Percentiles rank a stretch among this genome's conserved stretches.
Conservation (phyloP, 202 grass and related monocot species). For the Elaeis oleifera region DNA sequence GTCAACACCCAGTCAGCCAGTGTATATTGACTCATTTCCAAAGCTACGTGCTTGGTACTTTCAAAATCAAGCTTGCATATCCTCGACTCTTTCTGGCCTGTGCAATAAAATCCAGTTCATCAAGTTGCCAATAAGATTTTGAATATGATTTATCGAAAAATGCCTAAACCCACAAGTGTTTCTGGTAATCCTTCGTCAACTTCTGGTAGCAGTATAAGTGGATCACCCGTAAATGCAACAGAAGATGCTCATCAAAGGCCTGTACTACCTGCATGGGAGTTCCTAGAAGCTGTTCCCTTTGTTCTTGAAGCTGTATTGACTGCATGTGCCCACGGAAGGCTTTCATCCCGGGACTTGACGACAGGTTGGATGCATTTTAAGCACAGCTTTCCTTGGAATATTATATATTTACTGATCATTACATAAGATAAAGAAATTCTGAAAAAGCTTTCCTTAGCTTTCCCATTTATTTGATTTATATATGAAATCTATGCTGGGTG, state of each 20-base stretch:
- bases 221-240: slow-evolving; percentile 3
- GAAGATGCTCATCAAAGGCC: slow-evolving; percentile 18
- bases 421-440: no score
- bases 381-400: no score
- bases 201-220: slow-evolving; percentile 17
- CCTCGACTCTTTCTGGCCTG: slow-evolving; percentile 13
- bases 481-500: no score
- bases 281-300: slow-evolving; percentile 24
- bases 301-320: slow-evolving; percentile 26
- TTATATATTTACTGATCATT: no score
- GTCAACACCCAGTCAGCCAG: slow-evolving; percentile 5
- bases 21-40: slow-evolving; percentile 19
- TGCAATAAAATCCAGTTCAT: slow-evolving; percentile 20
- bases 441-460: no score
- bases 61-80: slow-evolving; percentile 16
- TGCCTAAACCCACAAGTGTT: slow-evolving; percentile 4
- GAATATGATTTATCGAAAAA: slow-evolving; percentile 21
- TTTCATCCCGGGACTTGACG: slow-evolving; percentile 17
- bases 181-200: slow-evolving; percentile 14
- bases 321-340: slow-evolving; percentile 20
- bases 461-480: no score
- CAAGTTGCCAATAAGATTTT: slow-evolving; percentile 17
- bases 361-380: slow-evolving; percentile 6
- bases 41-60: slow-evolving; percentile 18
- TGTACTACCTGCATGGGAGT: slow-evolving; percentile 16